Percentiles rank a stretch among this genome's conserved stretches.
Conservation (phyloP, 345 rosid genomes). For the Cochlearia excelsa region DNA sequence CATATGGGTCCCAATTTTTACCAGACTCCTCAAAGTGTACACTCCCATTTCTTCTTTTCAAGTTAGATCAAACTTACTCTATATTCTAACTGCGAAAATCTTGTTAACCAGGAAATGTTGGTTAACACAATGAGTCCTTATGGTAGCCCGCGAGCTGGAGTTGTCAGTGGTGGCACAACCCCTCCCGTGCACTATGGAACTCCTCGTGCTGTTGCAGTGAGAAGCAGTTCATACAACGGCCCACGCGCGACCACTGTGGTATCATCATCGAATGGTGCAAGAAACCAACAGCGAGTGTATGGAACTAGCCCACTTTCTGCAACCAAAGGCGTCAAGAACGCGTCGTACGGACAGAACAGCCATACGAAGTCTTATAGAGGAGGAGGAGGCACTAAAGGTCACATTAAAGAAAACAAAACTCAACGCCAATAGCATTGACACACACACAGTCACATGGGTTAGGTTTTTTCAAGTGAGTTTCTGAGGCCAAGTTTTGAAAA, state of each 20-base stretch:
- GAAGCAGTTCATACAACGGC: constrained; percentile 23
- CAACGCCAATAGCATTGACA: constrained; percentile 31
- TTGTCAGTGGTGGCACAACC: constrained; percentile 8
- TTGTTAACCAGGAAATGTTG: constrained; percentile 26
- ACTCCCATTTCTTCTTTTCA: not conserved
- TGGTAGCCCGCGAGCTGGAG: constrained; percentile 27
- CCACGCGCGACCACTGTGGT: constrained; percentile 1
- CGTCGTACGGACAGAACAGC: constrained; percentile 27
- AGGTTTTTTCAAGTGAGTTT: constrained; percentile 5
- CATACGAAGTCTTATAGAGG: constrained; percentile 31
- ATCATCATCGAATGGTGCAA: constrained; percentile 22
- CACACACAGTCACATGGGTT: constrained; percentile 1
- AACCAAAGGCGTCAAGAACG: constrained; percentile 22
- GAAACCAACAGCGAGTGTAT: constrained; percentile 30
- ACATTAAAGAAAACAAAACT: constrained; percentile 29
- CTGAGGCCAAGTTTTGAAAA: constrained; percentile 24
- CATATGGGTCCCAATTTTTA: constrained; percentile 37
- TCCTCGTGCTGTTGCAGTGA: constrained; percentile 13
- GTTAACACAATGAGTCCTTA: constrained; percentile 25
- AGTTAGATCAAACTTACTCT: not conserved
- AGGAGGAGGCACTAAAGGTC: constrained; percentile 28
- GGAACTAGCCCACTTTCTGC: constrained; percentile 34
- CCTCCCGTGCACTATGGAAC: constrained; percentile 23
- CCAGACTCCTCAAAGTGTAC: constrained; percentile 49
- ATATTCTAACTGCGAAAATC: constrained; percentile 11